Percentiles rank a stretch among this genome's conserved stretches.
Evolutionary conservation across 2,329 filamentous ascomycete genomes (phyloP).

Genomic region (Colletotrichum lentis): DNA sequence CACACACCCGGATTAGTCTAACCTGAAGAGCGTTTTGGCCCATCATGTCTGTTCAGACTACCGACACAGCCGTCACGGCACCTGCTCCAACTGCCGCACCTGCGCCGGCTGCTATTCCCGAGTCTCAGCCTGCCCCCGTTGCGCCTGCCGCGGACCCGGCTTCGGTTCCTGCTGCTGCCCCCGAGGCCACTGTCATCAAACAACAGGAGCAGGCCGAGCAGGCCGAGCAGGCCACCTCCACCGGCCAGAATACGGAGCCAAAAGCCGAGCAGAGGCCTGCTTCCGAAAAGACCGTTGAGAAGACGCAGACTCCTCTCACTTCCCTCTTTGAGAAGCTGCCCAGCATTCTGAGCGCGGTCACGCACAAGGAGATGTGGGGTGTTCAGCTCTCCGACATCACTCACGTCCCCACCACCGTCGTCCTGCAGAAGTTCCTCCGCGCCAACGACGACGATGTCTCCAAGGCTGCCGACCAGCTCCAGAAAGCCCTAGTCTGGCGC

Average conservation of each 20-base stretch:
- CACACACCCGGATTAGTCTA: constrained; percentile 6
- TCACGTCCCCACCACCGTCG: constrained; percentile 79
- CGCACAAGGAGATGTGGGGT: constrained; percentile 86
- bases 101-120: constrained; percentile 7
- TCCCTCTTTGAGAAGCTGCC: constrained; percentile 67
- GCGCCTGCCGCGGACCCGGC: constrained; percentile 38
- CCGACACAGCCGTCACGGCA: constrained; percentile 36
- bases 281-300: constrained; percentile 34
- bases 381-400: constrained; percentile 67
- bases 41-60: constrained; percentile 43
- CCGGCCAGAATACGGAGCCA: constrained; percentile 46
- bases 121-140: constrained; percentile 27
- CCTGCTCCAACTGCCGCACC: constrained; percentile 25
- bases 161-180: constrained; percentile 40
- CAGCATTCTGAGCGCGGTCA: constrained; percentile 63
- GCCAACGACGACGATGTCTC: constrained; percentile 81
- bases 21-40: constrained; percentile 2
- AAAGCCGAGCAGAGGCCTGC: constrained; percentile 39
- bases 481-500: constrained; percentile 82
- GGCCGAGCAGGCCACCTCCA: constrained; percentile 35
- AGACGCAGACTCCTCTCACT: constrained; percentile 53
- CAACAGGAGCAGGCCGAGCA: constrained; percentile 20
- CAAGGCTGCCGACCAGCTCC: constrained; percentile 80
- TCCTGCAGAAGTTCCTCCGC: constrained; percentile 92
- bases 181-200: constrained; percentile 8